Evolutionary conservation across 768 basidiomycete species (phyloP), one percentile per base, ranked within the genome.

Genomic region (Mycena venus): DNA sequence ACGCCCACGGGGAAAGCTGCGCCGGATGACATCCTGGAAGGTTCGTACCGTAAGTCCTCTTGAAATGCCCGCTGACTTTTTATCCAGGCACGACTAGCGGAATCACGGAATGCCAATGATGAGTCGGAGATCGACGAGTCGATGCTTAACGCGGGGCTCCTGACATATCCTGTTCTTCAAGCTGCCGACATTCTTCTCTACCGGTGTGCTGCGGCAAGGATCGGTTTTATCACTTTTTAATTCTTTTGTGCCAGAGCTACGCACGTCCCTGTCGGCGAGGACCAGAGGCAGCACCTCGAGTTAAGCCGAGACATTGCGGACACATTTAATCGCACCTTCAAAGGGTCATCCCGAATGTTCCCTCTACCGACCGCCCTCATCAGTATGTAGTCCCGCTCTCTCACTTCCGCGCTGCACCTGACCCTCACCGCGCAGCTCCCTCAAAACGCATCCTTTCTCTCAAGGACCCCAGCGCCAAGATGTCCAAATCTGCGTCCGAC

Each of bases 11-110:
- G 96, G n/a, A 12, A 92, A 91, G 77, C 84, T 99, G 12, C 90
- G 92, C 47, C 84, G 97, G 51, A 98, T 99, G 98, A 99, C 97
- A 5, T 96, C 96, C 0, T 99, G 97, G 96, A 99, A 99, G 91
- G 96, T 95, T 72, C 32, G 85, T 73, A 19, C 19, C 40, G 15
- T 36, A 23, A 8, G 12, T 40, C 23, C 23, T 25, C 29, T 68
- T 23, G 21, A 55, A 34, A n/a, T n/a, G 31, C 55, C 70, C 34
- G 42, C 68, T 67, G n/a, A 72, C n/a, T 64, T 73, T 44, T 42
- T 38, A 38, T 61, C 15, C 78, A 97, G 96, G 90, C 94, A 12
- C 91, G 94, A 72, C 84, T 97, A 5, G 94, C 93, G 14, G 88
- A 90, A 12, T 90, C 92, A 11, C 87, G 94, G 60, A 96, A 96